Conservation (phyloP, 2,329 filamentous ascomycete genomes). For the Magnaporthiopsis poae region DNA sequence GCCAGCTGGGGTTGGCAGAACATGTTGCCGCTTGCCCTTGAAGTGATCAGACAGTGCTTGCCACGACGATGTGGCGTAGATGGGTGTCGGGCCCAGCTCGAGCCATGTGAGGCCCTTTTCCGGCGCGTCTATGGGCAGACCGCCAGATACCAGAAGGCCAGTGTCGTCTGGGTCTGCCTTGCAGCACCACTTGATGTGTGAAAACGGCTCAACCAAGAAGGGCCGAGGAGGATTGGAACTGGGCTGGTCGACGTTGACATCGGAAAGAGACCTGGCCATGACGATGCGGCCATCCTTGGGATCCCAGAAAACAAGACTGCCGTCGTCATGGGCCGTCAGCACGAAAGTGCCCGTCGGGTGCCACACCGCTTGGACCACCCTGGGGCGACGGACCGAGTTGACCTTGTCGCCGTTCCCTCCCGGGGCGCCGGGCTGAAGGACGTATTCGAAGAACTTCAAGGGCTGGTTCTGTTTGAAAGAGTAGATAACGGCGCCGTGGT, state of each 20-base stretch:
- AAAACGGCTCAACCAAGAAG: slow-evolving; percentile 61
- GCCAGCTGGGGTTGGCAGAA: slow-evolving; percentile 66
- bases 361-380: slow-evolving; percentile 76
- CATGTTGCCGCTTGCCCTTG: slow-evolving; percentile 60
- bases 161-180: slow-evolving; percentile 92
- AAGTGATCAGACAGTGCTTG: slow-evolving; percentile 71
- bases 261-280: slow-evolving; percentile 69
- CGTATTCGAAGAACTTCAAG: slow-evolving; percentile 72
- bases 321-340: slow-evolving; percentile 78
- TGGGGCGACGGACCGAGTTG: slow-evolving; percentile 57
- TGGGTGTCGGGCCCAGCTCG: slow-evolving; percentile 78
- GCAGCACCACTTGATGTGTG: slow-evolving; percentile 80
- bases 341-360: slow-evolving; percentile 90
- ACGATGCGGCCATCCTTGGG: slow-evolving; percentile 76
- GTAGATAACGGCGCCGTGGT: slow-evolving; percentile 77
- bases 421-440: slow-evolving; percentile 68
- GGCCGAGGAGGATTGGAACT: slow-evolving; percentile 29
- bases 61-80: slow-evolving; percentile 87
- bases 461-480: slow-evolving; percentile 86
- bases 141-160: slow-evolving; percentile 75
- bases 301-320: slow-evolving; percentile 90
- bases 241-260: slow-evolving; percentile 60
- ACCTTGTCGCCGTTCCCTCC: slow-evolving; percentile 63
- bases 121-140: slow-evolving; percentile 55
- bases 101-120: slow-evolving; percentile 77